phyloP scores from a whole-genome alignment of 148 eudicot genomes.

The Vaccinium vitisidaea region DNA sequence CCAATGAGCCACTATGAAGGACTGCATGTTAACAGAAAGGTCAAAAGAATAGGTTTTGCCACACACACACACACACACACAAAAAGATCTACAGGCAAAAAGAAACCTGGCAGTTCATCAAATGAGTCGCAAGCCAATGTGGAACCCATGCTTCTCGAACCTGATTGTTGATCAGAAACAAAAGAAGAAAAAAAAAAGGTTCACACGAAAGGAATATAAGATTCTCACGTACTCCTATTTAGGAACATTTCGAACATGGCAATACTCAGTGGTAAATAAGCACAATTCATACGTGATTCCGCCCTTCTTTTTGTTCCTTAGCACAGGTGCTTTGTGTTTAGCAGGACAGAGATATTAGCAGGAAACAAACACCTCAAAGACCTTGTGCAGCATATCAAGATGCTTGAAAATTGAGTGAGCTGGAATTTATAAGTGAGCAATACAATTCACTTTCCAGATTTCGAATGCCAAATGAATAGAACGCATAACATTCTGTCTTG shows the following conservation, averaged over 20 bases:
- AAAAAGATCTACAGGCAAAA: background rate
- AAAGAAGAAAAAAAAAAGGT: background rate
- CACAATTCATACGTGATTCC: background rate
- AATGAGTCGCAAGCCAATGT: conserved; percentile 55
- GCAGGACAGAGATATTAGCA: background rate
- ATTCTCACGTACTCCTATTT: background rate
- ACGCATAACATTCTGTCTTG: background rate
- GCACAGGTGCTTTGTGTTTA: background rate
- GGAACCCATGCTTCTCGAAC: conserved; percentile 67
- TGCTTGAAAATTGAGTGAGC: background rate
- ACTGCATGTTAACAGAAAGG: conserved; percentile 30
- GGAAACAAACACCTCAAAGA: background rate
- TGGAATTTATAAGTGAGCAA: background rate
- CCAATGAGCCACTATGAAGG: conserved; percentile 57
- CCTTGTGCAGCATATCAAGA: background rate
- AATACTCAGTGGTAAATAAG: background rate
- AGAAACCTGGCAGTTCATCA: conserved; percentile 48
- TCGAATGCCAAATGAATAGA: background rate
- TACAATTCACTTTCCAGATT: background rate
- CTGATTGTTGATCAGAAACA: conserved; percentile 29
- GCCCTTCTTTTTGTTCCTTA: background rate
- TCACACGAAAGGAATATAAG: conserved; percentile 3
- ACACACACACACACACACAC: background rate
- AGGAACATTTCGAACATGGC: background rate
- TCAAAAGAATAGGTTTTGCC: background rate